phyloP scores from a whole-genome alignment of 2,329 filamentous ascomycete species.

The Fulvia fulva region DNA sequence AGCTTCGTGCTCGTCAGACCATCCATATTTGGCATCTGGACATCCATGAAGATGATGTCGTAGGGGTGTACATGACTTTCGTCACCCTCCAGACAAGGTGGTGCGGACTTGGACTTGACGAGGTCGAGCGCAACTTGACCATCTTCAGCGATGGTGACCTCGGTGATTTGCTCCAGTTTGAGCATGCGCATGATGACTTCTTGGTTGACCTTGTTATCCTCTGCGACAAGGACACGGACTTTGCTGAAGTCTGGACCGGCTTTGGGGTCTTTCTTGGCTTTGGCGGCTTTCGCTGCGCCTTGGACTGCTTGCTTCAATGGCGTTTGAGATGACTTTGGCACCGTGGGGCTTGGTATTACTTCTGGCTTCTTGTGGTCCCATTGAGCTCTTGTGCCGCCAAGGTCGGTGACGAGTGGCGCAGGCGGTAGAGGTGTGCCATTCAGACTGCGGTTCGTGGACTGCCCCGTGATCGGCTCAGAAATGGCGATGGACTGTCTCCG shows the following conservation, averaged over 20 bases:
- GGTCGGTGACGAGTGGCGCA: background rate
- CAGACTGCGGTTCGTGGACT: background rate
- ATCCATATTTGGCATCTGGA: slow-evolving; percentile 89
- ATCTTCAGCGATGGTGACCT: slow-evolving; percentile 71
- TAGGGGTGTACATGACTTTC: slow-evolving; percentile 56
- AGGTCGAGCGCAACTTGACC: slow-evolving; percentile 75
- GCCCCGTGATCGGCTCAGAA: background rate
- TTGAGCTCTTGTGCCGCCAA: background rate
- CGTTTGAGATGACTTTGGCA: slow-evolving; percentile 1
- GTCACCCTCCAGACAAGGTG: background rate
- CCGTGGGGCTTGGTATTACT: background rate
- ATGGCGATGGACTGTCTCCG: slow-evolving; percentile 3
- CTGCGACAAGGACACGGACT: slow-evolving; percentile 79
- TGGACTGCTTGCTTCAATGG: slow-evolving; percentile 36
- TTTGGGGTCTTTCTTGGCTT: slow-evolving; percentile 54
- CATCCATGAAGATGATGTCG: slow-evolving; percentile 93
- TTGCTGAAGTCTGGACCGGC: slow-evolving; percentile 47
- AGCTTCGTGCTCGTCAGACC: slow-evolving; percentile 80
- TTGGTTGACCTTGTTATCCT: slow-evolving; percentile 66
- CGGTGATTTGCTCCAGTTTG: slow-evolving; percentile 72
- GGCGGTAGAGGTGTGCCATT: background rate
- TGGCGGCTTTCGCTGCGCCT: slow-evolving; percentile 49
- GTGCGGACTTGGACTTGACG: slow-evolving; percentile 54
- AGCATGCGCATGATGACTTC: slow-evolving; percentile 60
- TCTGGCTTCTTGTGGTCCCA: slow-evolving; percentile 1